phyloP scores from a whole-genome alignment of 768 basidiomycete genomes.

The Kwoniella sp. region DNA sequence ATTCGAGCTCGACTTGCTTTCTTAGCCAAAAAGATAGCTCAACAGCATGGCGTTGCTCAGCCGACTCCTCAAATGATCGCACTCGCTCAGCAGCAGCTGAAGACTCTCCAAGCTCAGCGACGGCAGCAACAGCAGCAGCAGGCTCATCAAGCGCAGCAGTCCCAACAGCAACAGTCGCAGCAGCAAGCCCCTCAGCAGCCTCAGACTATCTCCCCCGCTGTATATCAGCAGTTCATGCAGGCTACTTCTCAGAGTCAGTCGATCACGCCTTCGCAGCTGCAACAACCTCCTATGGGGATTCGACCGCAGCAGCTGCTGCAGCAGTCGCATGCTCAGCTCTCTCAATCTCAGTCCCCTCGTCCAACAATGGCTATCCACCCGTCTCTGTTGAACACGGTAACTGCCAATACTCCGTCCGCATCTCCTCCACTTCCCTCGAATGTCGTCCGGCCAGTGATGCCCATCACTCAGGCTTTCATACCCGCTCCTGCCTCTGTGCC shows the following conservation, averaged over 20 bases:
- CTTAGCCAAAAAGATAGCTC: conserved; percentile 3
- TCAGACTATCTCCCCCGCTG: background rate
- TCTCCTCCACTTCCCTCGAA: conserved; percentile 16
- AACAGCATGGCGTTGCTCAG: conserved; percentile 2
- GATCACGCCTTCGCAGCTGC: conserved; percentile 9
- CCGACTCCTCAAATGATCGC: background rate
- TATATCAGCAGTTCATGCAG: conserved; percentile 18
- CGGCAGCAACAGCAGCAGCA: conserved; percentile 11
- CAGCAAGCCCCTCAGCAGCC: conserved; percentile 3
- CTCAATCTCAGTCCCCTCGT: background rate
- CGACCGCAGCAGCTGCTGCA: conserved; percentile 5
- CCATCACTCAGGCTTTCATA: conserved; percentile 23
- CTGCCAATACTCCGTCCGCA: background rate
- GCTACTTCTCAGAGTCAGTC: conserved; percentile 6
- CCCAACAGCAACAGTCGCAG: conserved; percentile 5
- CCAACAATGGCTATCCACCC: conserved; percentile 8
- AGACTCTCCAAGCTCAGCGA: background rate
- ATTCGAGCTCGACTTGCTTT: background rate
- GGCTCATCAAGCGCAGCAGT: conserved; percentile 3
- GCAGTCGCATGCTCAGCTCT: background rate
- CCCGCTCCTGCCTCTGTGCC: conserved; percentile 16
- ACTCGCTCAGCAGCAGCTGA: background rate
- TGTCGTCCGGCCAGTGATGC: conserved; percentile 7
- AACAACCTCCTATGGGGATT: conserved; percentile 4
- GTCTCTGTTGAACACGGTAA: conserved; percentile 11